Evolutionary conservation across 208 protist species (phyloP).

Genomic region (Leishmania tropica): DNA sequence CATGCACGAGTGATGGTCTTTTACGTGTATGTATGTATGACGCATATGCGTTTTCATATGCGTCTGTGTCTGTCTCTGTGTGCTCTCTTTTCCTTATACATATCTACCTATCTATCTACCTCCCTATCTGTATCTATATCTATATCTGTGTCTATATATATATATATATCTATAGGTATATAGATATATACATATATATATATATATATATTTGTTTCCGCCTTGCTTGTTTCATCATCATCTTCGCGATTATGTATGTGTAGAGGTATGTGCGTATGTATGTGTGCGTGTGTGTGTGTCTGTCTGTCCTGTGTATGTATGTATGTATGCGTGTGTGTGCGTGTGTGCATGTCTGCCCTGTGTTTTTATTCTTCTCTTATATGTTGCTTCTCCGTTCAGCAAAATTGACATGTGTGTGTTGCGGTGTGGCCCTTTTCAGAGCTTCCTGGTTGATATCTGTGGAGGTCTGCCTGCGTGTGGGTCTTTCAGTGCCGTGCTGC

Average conservation of each 20-base stretch:
- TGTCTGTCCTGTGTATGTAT: not conserved
- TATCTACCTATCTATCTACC: no score
- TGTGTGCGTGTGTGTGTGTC: not conserved
- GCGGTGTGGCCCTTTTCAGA: not conserved
- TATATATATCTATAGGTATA: no score
- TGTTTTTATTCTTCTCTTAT: not conserved
- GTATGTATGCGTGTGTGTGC: not conserved
- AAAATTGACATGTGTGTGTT: not conserved
- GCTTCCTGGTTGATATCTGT: not conserved
- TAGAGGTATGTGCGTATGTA: not conserved
- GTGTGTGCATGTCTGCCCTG: not conserved
- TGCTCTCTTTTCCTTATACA: not conserved
- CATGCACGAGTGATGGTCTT: not conserved
- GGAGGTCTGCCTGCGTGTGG: not conserved
- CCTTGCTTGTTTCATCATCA: not conserved
- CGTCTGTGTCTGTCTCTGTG: not conserved
- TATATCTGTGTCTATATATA: no score
- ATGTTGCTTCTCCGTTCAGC: not conserved
- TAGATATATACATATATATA: no score
- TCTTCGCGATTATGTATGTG: conserved; percentile 5
- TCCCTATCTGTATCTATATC: no score
- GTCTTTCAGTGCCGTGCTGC: not conserved
- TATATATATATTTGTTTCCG: not conserved
- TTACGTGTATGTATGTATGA: not conserved
- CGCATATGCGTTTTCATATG: not conserved